phyloP scores from a whole-genome alignment of 2,329 filamentous ascomycete species.

The Tolypocladium endophyticum region DNA sequence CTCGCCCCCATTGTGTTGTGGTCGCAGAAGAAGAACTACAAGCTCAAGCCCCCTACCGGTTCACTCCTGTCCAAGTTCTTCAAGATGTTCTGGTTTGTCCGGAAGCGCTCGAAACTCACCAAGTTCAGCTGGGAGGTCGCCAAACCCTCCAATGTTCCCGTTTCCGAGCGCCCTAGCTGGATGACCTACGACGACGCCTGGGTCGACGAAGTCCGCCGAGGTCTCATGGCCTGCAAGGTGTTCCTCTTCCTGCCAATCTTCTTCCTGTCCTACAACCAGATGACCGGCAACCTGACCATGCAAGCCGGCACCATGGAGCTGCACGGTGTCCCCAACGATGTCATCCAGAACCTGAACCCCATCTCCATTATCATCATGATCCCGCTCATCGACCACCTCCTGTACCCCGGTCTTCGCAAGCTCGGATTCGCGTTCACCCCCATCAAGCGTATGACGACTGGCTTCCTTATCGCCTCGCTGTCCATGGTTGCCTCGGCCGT shows the following conservation, averaged over 20 bases:
- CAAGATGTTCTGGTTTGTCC: slow-evolving; percentile 47
- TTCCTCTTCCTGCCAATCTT: slow-evolving; percentile 61
- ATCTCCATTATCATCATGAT: slow-evolving; percentile 68
- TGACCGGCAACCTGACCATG: slow-evolving; percentile 49
- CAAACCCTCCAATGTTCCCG: slow-evolving; percentile 54
- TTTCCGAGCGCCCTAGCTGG: slow-evolving; percentile 50
- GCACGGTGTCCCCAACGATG: slow-evolving; percentile 65
- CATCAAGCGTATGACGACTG: slow-evolving; percentile 63
- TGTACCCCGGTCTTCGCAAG: slow-evolving; percentile 60
- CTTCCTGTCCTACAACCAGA: slow-evolving; percentile 49
- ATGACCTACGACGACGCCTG: slow-evolving; percentile 78
- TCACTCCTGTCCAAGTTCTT: slow-evolving; percentile 61
- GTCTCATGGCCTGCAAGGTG: slow-evolving; percentile 58
- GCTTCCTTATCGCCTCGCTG: slow-evolving; percentile 54
- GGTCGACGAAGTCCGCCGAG: slow-evolving; percentile 69
- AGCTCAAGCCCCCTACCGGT: slow-evolving; percentile 54
- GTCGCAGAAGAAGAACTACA: slow-evolving; percentile 51
- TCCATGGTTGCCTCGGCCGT: slow-evolving; percentile 50
- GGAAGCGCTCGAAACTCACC: slow-evolving; percentile 55
- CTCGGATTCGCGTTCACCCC: slow-evolving; percentile 57
- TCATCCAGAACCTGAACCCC: slow-evolving; percentile 67
- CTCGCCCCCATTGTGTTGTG: slow-evolving; percentile 51
- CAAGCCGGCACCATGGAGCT: slow-evolving; percentile 58
- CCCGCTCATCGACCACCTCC: slow-evolving; percentile 54
- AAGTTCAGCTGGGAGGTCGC: slow-evolving; percentile 57